phyloP scores from a whole-genome alignment of 139 green algal genomes.

The Raphidocelis subcapitata region DNA sequence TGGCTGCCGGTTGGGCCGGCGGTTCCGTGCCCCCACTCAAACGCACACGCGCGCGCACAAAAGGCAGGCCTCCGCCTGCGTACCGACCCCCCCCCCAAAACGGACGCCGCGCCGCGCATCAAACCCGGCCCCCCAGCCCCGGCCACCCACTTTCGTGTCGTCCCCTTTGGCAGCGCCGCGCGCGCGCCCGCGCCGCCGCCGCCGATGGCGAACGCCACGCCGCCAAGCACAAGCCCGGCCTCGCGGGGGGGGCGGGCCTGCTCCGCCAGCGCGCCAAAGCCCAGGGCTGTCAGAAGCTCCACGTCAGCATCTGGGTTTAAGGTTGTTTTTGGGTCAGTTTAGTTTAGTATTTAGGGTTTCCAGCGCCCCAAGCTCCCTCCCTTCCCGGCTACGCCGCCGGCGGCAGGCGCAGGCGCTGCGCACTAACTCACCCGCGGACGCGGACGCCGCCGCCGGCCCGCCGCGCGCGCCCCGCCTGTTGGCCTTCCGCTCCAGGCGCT shows the following conservation, averaged over 20 bases:
- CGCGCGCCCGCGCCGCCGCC: conserved; percentile 9
- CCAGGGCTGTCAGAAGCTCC: conserved; percentile 11
- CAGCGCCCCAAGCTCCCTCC: too few species aligned
- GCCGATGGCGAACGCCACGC: conserved; percentile 28
- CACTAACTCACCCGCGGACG: neutral
- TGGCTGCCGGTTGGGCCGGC: neutral
- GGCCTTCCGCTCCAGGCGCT: conserved; percentile 74
- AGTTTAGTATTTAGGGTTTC: too few species aligned
- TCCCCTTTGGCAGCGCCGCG: conserved; percentile 38
- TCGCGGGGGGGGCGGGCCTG: conserved; percentile 19
- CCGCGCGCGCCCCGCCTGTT: conserved; percentile 24
- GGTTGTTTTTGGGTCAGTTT: too few species aligned
- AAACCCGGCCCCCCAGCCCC: too few species aligned
- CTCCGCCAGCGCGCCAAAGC: conserved; percentile 61
- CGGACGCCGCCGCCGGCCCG: neutral
- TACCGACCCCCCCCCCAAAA: too few species aligned
- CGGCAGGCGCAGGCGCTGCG: too few species aligned
- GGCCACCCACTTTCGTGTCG: conserved; percentile 36
- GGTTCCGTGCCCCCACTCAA: neutral
- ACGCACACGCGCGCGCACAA: neutral
- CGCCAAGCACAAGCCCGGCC: conserved; percentile 24
- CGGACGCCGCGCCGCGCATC: too few species aligned
- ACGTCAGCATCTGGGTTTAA: conserved; percentile 13
- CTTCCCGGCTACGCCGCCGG: too few species aligned
- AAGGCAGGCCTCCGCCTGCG: neutral